These are phyloP conservation scores for Phlebopus sp. DNA, from an alignment of 1,284 basidiomycete species.

Conservation along the genomic window DNA sequence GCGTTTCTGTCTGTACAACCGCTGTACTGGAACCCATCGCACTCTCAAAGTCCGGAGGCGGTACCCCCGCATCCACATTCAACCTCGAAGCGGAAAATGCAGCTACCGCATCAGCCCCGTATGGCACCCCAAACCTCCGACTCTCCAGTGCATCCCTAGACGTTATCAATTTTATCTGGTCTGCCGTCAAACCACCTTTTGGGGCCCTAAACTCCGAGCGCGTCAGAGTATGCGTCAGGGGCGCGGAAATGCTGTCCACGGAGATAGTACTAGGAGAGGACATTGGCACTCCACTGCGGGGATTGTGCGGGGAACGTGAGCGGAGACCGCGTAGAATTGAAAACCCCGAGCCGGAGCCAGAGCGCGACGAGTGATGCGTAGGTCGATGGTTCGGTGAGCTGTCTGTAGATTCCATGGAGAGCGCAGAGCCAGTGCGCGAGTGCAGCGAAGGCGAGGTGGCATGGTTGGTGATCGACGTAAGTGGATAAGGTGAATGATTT, in stretches of 20 bases:
- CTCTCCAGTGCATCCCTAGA: constrained; percentile 42
- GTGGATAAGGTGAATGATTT: not conserved
- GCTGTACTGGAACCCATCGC: not conserved
- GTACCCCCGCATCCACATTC: constrained; percentile 26
- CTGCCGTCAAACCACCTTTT: constrained; percentile 44
- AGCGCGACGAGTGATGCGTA: constrained; percentile 18
- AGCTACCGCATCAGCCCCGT: constrained; percentile 45
- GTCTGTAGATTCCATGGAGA: constrained; percentile 21
- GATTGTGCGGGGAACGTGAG: constrained; percentile 12
- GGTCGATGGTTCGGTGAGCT: constrained; percentile 20
- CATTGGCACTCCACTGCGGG: constrained; percentile 15
- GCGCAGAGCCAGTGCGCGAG: constrained; percentile 13
- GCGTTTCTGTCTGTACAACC: not conserved
- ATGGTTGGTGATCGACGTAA: constrained; percentile 1
- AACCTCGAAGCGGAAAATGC: constrained; percentile 38
- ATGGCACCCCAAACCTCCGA: constrained; percentile 46
- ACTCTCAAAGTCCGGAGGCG: constrained; percentile 33
- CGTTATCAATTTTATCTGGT: constrained; percentile 50
- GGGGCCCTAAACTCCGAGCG: constrained; percentile 51
- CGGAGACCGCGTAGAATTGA: constrained; percentile 12
- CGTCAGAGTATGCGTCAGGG: constrained; percentile 47
- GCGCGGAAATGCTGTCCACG: constrained; percentile 47
- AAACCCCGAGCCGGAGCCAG: constrained; percentile 36
- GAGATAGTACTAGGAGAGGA: constrained; percentile 44
- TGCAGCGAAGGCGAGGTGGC: constrained; percentile 14